phyloP scores from a whole-genome alignment of 176 grass and related monocot genomes.

The maize (Zea mays) region DNA sequence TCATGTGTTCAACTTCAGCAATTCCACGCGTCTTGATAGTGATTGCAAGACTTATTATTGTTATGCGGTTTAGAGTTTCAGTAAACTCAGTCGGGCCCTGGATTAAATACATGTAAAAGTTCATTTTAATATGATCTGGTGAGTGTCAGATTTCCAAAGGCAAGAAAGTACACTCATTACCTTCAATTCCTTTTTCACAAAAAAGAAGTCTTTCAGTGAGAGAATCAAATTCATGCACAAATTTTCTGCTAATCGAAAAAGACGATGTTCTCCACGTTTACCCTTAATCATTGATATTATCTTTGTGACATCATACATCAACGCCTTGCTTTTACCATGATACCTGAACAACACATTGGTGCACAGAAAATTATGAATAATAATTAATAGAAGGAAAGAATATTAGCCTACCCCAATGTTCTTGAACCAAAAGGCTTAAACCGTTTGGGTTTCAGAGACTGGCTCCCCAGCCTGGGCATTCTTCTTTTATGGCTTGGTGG shows the following conservation, averaged over 20 bases:
- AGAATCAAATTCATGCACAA: conserved; percentile 99
- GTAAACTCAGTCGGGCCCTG: conserved; percentile 98
- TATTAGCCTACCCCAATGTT: not conserved
- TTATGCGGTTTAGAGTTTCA: conserved; percentile 97
- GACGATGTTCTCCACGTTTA: conserved; percentile 92
- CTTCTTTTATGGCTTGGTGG: no score
- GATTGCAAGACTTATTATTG: conserved; percentile 98
- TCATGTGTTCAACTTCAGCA: conserved; percentile 93
- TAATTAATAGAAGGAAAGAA: conserved; percentile 18
- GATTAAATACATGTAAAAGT: conserved; percentile 31
- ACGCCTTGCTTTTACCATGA: conserved; percentile 95
- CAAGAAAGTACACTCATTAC: conserved; percentile 44
- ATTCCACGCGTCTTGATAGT: conserved; percentile 97
- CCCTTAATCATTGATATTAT: conserved; percentile 98
- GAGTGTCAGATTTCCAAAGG: conserved; percentile 14
- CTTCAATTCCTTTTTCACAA: conserved; percentile 99
- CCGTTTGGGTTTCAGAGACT: no score
- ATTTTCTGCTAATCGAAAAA: conserved; percentile 98
- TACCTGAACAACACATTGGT: conserved; percentile 52
- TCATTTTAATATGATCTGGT: conserved; percentile 1
- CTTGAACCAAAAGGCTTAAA: conserved; percentile 1
- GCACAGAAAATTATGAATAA: conserved; percentile 25
- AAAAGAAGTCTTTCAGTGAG: conserved; percentile 92
- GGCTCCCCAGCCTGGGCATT: no score
- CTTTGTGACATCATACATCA: conserved; percentile 99